These are phyloP conservation scores for Vitis riparia DNA, from an alignment of 164 flowering plant genomes.

Conservation along the genomic window DNA sequence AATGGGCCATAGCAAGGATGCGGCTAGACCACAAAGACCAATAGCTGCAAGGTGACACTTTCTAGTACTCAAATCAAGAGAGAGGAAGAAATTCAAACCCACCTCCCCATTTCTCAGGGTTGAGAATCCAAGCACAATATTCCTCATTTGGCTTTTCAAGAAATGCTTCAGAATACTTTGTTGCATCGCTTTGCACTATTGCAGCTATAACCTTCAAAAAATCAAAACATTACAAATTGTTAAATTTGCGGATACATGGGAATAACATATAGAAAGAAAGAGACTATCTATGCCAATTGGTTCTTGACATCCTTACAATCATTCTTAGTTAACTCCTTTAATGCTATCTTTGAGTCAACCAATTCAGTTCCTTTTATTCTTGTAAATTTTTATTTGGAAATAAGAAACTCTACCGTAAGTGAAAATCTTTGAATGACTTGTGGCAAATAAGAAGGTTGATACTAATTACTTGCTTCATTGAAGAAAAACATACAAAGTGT, in stretches of 20 bases:
- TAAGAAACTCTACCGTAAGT: too few species aligned
- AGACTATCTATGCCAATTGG: background rate
- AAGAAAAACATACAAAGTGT: too few species aligned
- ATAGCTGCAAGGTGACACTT: background rate
- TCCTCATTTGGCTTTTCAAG: slow-evolving; percentile 87
- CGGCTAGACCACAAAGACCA: too few species aligned
- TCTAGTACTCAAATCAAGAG: background rate
- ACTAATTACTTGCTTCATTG: too few species aligned
- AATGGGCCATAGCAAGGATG: too few species aligned
- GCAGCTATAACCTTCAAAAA: slow-evolving; percentile 87
- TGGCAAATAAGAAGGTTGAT: too few species aligned
- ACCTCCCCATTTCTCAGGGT: slow-evolving; percentile 99
- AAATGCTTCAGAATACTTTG: slow-evolving; percentile 78
- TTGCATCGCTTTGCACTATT: slow-evolving; percentile 79
- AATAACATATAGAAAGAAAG: background rate
- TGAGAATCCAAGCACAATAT: slow-evolving; percentile 90
- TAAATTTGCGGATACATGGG: background rate
- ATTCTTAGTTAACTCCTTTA: too few species aligned
- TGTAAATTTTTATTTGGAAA: too few species aligned
- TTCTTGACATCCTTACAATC: too few species aligned
- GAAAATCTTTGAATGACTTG: too few species aligned
- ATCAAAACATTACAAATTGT: background rate
- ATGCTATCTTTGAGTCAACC: too few species aligned
- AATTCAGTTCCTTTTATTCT: too few species aligned
- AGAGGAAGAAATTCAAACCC: slow-evolving; percentile 5